Base-by-base conservation (phyloP, 2,329 filamentous ascomycete species). In the Talaromyces pinophilus region DNA sequence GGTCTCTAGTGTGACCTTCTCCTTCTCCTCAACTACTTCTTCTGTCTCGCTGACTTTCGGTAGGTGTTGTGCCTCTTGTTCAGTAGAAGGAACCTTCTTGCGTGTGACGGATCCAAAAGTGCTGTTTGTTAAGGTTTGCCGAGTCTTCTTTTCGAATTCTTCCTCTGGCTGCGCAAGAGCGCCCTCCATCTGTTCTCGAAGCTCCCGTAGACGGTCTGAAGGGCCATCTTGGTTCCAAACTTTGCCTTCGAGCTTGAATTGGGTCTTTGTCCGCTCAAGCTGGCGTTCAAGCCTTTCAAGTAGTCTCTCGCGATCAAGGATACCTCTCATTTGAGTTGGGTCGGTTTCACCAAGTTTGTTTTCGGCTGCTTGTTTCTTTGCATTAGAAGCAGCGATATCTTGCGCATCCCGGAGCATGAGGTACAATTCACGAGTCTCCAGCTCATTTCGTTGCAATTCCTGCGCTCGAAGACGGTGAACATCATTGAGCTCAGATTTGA, bases 391-490 rank as follows among this genome's bases (percentile, higher is more conserved):
- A 55, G 94, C 94, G 70, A 97, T 92, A 74, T 99, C 94, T 79
- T 98, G 94, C 44, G 95, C 94, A 79, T 99, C 95, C 68, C 94
- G 89, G 70, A 99, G 89, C 95, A 99, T 99, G 65, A 99, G 90
- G 78, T 98, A 99, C 25, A 99, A 82, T 79, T 99, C 95, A 81
- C 95, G 87, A 1, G 94, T 98, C 80, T 99, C 95, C 35, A 99
- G 83, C 80, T 99, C 95, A 74, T 97, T 96, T 62, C 95, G 87
- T 79, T 98, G 95, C 42, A 96, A 86, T 77, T 98, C 94, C 78
- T 96, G 93, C 19, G 92, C 91, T 68, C 94, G 87, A 69, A 97
- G 82, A 15, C 92, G 88, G 77, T 97, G 93, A 65, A 96, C 82
- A 72, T 92, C 93, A 25, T 92, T 91, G 68, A 98, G 83, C 75